Base-by-base conservation (phyloP, 805 yeast genomes). In the Lipomyces chichibuensis region DNA sequence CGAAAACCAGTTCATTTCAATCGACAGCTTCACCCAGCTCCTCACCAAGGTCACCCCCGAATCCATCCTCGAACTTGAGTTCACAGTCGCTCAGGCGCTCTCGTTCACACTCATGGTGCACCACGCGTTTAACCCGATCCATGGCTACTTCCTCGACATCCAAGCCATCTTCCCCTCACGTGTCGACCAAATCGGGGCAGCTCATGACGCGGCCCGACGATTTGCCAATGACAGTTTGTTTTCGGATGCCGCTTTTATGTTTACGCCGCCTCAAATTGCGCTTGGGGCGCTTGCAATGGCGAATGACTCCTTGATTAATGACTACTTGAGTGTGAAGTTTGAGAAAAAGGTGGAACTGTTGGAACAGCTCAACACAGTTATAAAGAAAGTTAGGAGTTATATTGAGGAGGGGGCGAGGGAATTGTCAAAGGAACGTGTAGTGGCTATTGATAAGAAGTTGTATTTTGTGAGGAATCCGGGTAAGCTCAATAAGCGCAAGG, bases 241-340 rank as follows among this genome's bases (percentile, higher is more conserved):
- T 46, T 87, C 94, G 23, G 97, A 95, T 75, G 93, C 85, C 2
- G 80, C 84, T 8, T 94, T 91, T 73, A 80, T 87, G 46, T 94
- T 80, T 78, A 88, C 98, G 0, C 99, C 99, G 0, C 97, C 98
- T 0, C 99, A 95, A 75, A 91, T 95, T 37, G 97, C 98, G 0
- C 80, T 95, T 62, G 95, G 97, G 0, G 91, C 95, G 17, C 82
- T 93, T 75, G 85, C 89, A 79, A 82, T 84, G 63, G 85, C 83
- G 14, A 90, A 92, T 77, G 86, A 83, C 69, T 85, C 83, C 29
- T 78, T 90, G 51, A 85, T 90, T 1, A 85, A 85, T 63, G 82
- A 86, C 69, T 93, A 93, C 77, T 78, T 94, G 70, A 83, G 84
- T 70, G 82, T 84, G 71, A 91, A 90, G 76, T 88, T 88, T 71